Percentiles rank a stretch among this genome's conserved stretches.
Conservation (phyloP, 768 basidiomycete species). For the Rhizopogon vesiculosus region DNA sequence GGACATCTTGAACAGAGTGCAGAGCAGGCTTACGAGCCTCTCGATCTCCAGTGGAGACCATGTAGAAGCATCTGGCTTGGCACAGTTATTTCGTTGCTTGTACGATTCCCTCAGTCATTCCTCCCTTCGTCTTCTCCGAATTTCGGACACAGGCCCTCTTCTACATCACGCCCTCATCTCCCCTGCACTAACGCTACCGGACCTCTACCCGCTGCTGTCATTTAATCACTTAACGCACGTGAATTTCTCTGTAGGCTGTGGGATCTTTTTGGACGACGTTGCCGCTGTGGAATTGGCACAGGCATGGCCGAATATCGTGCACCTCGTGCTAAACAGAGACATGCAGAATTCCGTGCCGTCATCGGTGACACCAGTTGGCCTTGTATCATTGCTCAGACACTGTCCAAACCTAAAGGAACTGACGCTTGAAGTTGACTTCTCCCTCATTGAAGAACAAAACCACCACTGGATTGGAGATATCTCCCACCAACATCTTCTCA, state of each 20-base stretch:
- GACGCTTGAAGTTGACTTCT: constrained; percentile 18
- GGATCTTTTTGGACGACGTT: constrained; percentile 15
- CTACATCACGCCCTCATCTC: neutral
- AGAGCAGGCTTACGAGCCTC: no score
- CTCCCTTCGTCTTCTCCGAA: neutral
- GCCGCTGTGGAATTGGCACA: constrained; percentile 14
- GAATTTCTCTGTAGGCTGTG: constrained; percentile 12
- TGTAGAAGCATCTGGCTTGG: neutral
- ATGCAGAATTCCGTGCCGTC: neutral
- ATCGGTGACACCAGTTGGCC: constrained; percentile 12
- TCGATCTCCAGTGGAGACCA: neutral
- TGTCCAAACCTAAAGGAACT: constrained; percentile 8
- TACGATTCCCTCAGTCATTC: neutral
- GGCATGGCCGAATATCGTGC: constrained; percentile 10
- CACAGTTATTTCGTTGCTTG: neutral
- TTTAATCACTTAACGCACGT: constrained; percentile 20
- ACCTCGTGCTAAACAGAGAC: neutral
- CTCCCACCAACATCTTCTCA: neutral
- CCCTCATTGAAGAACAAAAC: constrained; percentile 7
- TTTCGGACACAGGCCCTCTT: neutral
- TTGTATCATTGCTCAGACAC: constrained; percentile 14
- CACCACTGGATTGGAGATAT: neutral
- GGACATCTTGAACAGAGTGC: no score
- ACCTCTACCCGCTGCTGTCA: neutral
- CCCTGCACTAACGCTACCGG: neutral